Conservation (phyloP, 1,139 yeast genomes). For the Suhomyces bolitotheri region DNA sequence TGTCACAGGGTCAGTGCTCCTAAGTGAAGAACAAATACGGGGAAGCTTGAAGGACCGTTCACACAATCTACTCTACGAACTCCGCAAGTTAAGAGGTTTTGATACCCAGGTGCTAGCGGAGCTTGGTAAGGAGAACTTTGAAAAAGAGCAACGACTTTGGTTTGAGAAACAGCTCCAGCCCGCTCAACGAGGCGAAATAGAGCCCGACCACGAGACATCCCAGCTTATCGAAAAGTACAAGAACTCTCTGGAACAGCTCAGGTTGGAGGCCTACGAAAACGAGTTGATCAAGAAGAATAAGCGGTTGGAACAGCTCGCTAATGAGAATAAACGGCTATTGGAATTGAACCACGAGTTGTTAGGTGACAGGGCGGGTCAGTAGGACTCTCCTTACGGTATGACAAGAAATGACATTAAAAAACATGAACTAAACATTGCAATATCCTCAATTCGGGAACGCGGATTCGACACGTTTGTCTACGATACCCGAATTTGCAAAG, state of each 20-base stretch:
- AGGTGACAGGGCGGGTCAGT: background rate
- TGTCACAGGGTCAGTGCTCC: background rate
- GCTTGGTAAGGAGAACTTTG: constrained; percentile 27
- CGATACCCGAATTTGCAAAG: too few relatives aligned
- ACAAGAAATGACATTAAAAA: too few relatives aligned
- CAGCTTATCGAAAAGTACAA: constrained; percentile 16
- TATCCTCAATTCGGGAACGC: too few relatives aligned
- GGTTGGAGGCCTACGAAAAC: constrained; percentile 24
- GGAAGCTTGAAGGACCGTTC: constrained; percentile 4
- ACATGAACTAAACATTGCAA: too few relatives aligned
- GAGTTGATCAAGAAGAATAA: constrained; percentile 28
- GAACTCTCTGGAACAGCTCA: constrained; percentile 19
- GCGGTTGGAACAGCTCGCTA: constrained; percentile 26
- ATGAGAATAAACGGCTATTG: constrained; percentile 34
- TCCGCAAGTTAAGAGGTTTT: constrained; percentile 22
- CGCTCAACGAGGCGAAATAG: background rate
- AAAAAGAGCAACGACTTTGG: constrained; percentile 15
- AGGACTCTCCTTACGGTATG: too few relatives aligned
- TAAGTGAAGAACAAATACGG: background rate
- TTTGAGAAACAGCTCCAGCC: constrained; percentile 8
- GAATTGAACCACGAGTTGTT: constrained; percentile 37
- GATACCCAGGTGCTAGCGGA: constrained; percentile 31
- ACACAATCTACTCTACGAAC: constrained; percentile 25
- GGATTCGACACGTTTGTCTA: too few relatives aligned
- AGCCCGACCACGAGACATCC: constrained; percentile 13